These are phyloP conservation scores for Verticillium dahliae DNA, from an alignment of 2,329 filamentous ascomycete species.

Conservation along the genomic window DNA sequence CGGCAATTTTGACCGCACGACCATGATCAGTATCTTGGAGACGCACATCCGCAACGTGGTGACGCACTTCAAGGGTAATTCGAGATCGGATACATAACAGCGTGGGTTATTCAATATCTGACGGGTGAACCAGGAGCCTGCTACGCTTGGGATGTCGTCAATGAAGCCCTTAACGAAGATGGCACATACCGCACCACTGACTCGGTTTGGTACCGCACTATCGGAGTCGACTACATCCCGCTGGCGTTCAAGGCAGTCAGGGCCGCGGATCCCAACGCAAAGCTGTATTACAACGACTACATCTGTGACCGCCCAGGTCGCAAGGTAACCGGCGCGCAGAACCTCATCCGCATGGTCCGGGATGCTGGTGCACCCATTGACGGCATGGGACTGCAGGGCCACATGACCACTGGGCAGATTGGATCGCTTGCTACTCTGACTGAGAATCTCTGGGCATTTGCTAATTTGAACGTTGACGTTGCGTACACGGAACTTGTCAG, in stretches of 20 bases:
- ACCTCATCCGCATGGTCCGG: slow-evolving; percentile 41
- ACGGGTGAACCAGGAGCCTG: background rate
- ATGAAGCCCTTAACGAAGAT: slow-evolving; percentile 59
- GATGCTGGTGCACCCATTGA: slow-evolving; percentile 62
- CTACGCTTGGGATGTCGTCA: slow-evolving; percentile 47
- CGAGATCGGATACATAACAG: slow-evolving; percentile 48
- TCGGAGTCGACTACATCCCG: slow-evolving; percentile 63
- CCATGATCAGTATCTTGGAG: slow-evolving; percentile 48
- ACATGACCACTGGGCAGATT: slow-evolving; percentile 40
- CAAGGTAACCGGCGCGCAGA: slow-evolving; percentile 36
- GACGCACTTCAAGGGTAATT: slow-evolving; percentile 51
- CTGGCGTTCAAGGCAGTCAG: slow-evolving; percentile 66
- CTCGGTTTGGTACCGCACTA: slow-evolving; percentile 59
- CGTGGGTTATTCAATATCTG: slow-evolving; percentile 3
- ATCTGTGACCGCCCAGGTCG: slow-evolving; percentile 57
- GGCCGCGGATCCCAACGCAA: slow-evolving; percentile 57
- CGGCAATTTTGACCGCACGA: slow-evolving; percentile 39
- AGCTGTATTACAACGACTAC: slow-evolving; percentile 72
- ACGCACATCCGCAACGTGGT: slow-evolving; percentile 54
- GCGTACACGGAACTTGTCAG: slow-evolving; percentile 64
- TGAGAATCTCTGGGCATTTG: slow-evolving; percentile 31
- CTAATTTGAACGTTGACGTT: slow-evolving; percentile 45
- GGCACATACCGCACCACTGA: slow-evolving; percentile 42
- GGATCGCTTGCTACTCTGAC: slow-evolving; percentile 39
- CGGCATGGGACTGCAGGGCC: slow-evolving; percentile 55